Evolutionary conservation across 805 yeast genomes (phyloP).

Genomic region (Cyberlindnera subsufficiens): DNA sequence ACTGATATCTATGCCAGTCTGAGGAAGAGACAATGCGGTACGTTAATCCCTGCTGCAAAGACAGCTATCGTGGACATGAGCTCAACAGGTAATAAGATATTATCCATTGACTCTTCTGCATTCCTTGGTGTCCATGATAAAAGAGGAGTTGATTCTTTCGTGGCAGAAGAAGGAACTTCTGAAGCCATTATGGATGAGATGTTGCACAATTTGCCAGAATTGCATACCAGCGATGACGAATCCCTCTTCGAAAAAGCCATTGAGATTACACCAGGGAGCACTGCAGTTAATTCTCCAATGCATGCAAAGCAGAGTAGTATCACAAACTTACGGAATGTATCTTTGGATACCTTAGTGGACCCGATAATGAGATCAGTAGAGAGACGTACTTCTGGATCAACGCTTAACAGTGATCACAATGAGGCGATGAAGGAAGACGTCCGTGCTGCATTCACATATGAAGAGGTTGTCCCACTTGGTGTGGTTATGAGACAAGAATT

Average conservation of each 20-base stretch:
- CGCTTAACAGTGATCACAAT: conserved; percentile 9
- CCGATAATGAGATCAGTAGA: conserved; percentile 1
- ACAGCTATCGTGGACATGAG: conserved; percentile 41
- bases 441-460: conserved; percentile 17
- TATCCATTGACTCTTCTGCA: conserved; percentile 49
- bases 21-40: conserved; percentile 51
- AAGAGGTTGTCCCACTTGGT: conserved; percentile 15
- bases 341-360: conserved; percentile 15
- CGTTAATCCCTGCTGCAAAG: conserved; percentile 55
- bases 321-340: conserved; percentile 12
- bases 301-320: conserved; percentile 10
- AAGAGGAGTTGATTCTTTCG: conserved; percentile 20
- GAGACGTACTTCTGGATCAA: conserved; percentile 16
- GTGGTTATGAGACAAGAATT: background rate
- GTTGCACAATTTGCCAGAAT: conserved; percentile 11
- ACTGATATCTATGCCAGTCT: conserved; percentile 26
- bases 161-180: conserved; percentile 18
- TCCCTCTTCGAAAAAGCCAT: conserved; percentile 7
- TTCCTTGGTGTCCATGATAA: conserved; percentile 50
- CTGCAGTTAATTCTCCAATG: conserved; percentile 10
- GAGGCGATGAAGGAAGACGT: conserved; percentile 4
- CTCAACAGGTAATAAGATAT: conserved; percentile 32
- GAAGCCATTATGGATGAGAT: conserved; percentile 18
- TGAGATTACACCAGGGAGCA: conserved; percentile 3
- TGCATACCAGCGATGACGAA: conserved; percentile 6